phyloP scores from a whole-genome alignment of 257 asterid genomes.

The Ehretia macrophylla region DNA sequence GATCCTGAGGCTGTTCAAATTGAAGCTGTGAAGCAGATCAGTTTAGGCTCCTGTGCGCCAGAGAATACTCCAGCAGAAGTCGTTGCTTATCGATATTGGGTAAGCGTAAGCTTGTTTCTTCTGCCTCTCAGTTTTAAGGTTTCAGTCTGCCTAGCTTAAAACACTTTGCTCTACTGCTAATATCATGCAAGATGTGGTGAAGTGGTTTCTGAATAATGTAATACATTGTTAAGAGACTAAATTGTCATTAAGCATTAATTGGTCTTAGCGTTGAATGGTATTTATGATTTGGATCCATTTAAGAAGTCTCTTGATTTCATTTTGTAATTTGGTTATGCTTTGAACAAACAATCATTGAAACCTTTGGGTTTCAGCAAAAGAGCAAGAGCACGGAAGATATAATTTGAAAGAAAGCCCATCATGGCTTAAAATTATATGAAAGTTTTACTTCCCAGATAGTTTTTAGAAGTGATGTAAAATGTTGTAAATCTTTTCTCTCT shows the following conservation, averaged over 20 bases:
- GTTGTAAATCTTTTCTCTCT: no score
- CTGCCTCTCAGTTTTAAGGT: not conserved
- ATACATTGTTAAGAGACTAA: not conserved
- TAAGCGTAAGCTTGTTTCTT: conserved; percentile 24
- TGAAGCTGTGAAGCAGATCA: conserved; percentile 97
- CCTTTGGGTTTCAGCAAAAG: no score
- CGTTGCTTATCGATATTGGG: conserved; percentile 89
- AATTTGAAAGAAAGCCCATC: no score
- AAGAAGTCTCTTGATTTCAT: no score
- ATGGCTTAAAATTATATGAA: no score
- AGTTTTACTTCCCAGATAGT: no score
- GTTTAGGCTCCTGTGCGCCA: conserved; percentile 74
- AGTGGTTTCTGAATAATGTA: not conserved
- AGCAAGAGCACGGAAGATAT: no score
- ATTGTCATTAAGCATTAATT: not conserved
- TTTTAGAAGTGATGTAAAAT: no score
- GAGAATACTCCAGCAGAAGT: conserved; percentile 86
- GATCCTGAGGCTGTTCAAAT: conserved; percentile 99
- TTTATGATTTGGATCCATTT: no score
- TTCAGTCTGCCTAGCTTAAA: conserved; percentile 4
- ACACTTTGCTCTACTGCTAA: not conserved
- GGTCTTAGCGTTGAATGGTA: no score
- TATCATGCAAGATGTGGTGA: not conserved
- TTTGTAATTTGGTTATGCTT: no score
- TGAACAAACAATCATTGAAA: no score